Evolutionary conservation across 352 stramenopile genomes (phyloP), one percentile per base, ranked within the genome.

Genomic region (Pythium phragmiticola): DNA sequence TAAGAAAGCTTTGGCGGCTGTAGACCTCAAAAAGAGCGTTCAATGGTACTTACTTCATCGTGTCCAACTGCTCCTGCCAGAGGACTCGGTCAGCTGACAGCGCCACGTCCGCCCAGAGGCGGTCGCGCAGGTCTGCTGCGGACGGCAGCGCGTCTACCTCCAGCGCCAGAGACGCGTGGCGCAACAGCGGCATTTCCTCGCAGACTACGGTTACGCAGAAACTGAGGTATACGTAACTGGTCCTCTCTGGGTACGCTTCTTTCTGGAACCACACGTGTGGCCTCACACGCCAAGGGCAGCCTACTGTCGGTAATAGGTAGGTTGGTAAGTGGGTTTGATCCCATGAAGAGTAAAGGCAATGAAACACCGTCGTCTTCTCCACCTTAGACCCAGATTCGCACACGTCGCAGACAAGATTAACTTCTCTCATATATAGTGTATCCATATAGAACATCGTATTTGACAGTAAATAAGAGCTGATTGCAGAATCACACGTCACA

Each of bases 381-480:
- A 5, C 4, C 3, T 1, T 30, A 30, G 26, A 5, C 26, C 26
- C 4, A 3, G 7, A n/a, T 37, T 13, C n/a, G 0, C 57, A 49
- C 57, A 63, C 57, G 57, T 63, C 57, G 23, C 57, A 63, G 46
- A 19, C 5, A n/a, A 1, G 26, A 30, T 45, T 4, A 13, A 39
- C 28, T 61, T 14, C 49, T 56, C 1, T 37, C 23, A 43, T 43
- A 42, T 17, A 17, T 28, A 43, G n/a, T 56, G 28, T 56, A 53
- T 23, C 47, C 47, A 53, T 53, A 4, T 53, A 12, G 0, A 36
- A 14, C 23, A 53, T 37, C 23, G 21, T 21, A 37, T 53, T n/a
- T 53, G 47, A 37, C 13, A 53, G 47, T 21, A 53, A n/a, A 53
- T 7, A 39, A 3, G 13, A 53, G n/a, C 4, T 37, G 47, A 53